Base-by-base conservation (phyloP, 805 yeast genomes). In the Candida glaebosa region DNA sequence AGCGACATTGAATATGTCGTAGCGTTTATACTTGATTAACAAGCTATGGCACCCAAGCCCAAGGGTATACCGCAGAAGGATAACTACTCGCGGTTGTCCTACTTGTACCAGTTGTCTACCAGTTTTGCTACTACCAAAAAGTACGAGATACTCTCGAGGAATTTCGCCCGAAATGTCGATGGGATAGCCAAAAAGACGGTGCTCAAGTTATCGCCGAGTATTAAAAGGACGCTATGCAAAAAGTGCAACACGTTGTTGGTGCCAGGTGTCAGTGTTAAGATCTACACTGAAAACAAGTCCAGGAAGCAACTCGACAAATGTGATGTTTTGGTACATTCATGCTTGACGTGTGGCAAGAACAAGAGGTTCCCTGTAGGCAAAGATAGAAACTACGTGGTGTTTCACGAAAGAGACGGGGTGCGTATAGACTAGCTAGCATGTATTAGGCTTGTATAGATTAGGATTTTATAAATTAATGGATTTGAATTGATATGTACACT, bases 151-250 rank as follows among this genome's bases (percentile, higher is more conserved):
- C 58, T 87, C n/a, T 73, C 87, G 0, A 62, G 87, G 38, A 66
- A 70, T 40, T 80, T 80, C 52, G 61, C 76, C 16, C 67, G 76
- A 38, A 76, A 76, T 30, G 61, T 84, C 61, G 81, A 76, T 41
- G 51, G 76, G 6, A 82, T 86, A 6, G 75, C 87, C 6, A 82
- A 83, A 54, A 84, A 82, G 52, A 75, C 81, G 2, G 90, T 85
- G 14, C 56, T 82, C 16, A 76, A 82, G 46, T 56, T 84, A 20
- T 73, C 84, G 31, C 89, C 90, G 0, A 60, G 63, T 26, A 48
- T 87, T 8, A 88, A 88, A 58, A 68, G 95, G 49, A 69, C 75
- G 0, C 54, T 82, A 12, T 88, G 96, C 60, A 87, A 86, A 51
- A 63, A 62, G 28, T 88, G 96, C 58, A 61, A 74, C 34, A 57